These are phyloP conservation scores for Didymella pinodella DNA, from an alignment of 2,329 filamentous ascomycete species.

Conservation along the genomic window DNA sequence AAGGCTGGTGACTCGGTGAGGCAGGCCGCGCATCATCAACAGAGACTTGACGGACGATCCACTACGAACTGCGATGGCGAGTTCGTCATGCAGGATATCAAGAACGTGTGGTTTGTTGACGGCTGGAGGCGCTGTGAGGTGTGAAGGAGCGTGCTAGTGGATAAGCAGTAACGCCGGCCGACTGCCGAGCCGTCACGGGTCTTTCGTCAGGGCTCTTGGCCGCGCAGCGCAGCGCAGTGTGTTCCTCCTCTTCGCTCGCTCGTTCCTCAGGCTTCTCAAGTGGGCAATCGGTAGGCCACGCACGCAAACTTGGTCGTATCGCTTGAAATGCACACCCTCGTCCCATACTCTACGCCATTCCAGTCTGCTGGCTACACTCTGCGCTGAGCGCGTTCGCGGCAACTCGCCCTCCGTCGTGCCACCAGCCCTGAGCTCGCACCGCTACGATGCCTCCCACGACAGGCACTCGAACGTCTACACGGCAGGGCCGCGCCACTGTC, in stretches of 20 bases:
- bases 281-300: slow-evolving; percentile 31
- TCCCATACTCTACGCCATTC: slow-evolving; percentile 29
- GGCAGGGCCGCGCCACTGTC: slow-evolving; percentile 57
- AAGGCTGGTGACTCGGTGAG: too few relatives aligned
- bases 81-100: neutral
- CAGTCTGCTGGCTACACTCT: slow-evolving; percentile 24
- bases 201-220: slow-evolving; percentile 35
- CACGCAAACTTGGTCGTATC: slow-evolving; percentile 31
- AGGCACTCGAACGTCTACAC: slow-evolving; percentile 52
- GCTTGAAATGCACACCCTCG: slow-evolving; percentile 43
- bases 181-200: slow-evolving; percentile 14
- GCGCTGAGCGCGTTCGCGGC: slow-evolving; percentile 31
- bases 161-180: slow-evolving; percentile 14
- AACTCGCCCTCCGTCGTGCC: slow-evolving; percentile 28
- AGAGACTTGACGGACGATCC: too few relatives aligned
- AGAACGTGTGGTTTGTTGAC: neutral
- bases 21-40: too few relatives aligned
- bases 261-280: slow-evolving; percentile 16
- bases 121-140: neutral
- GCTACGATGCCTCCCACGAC: slow-evolving; percentile 48
- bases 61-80: too few relatives aligned
- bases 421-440: slow-evolving; percentile 28
- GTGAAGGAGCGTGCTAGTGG: slow-evolving; percentile 1
- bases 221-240: slow-evolving; percentile 23
- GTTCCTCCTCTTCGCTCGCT: slow-evolving; percentile 26